A percentile compares a stretch with the other conserved stretches of the same genome.
Evolutionary conservation across 176 grass and related monocot species (phyloP).

Genomic region (Zoysia pacifica): DNA sequence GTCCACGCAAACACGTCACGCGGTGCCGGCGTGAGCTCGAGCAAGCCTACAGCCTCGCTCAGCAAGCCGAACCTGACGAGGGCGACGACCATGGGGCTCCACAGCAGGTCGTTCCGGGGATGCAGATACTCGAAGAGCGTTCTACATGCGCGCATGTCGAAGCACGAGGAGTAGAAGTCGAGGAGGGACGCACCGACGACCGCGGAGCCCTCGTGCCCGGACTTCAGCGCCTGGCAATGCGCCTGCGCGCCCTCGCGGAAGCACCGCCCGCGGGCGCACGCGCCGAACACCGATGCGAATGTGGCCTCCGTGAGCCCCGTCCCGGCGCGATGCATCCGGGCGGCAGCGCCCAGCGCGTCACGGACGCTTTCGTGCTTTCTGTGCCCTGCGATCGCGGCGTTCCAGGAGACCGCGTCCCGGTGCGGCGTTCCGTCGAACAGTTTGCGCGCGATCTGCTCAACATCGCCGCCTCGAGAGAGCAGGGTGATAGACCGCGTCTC

Average conservation of each 20-base stretch:
- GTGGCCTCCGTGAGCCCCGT: conserved; percentile 30
- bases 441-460: neutral
- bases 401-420: conserved; percentile 38
- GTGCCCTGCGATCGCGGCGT: conserved; percentile 29
- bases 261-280: conserved; percentile 39
- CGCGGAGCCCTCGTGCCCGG: conserved; percentile 28
- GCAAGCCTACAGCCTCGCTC: conserved; percentile 37
- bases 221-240: conserved; percentile 48
- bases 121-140: conserved; percentile 34
- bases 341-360: conserved; percentile 26
- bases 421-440: conserved; percentile 50
- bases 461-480: neutral
- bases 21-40: conserved; percentile 36
- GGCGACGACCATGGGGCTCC: conserved; percentile 57
- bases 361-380: neutral
- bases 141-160: conserved; percentile 5
- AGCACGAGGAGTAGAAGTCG: conserved; percentile 55
- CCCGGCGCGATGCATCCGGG: conserved; percentile 35
- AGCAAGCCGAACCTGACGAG: conserved; percentile 56
- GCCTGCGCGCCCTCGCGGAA: conserved; percentile 29
- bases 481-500: neutral
- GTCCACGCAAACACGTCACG: conserved; percentile 51
- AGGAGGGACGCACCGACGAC: conserved; percentile 43
- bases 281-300: conserved; percentile 44
- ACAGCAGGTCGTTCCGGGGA: conserved; percentile 40